Base-by-base conservation (phyloP, 228 moss, liverwort and hornwort genomes). In the Sphagnum fallax region DNA sequence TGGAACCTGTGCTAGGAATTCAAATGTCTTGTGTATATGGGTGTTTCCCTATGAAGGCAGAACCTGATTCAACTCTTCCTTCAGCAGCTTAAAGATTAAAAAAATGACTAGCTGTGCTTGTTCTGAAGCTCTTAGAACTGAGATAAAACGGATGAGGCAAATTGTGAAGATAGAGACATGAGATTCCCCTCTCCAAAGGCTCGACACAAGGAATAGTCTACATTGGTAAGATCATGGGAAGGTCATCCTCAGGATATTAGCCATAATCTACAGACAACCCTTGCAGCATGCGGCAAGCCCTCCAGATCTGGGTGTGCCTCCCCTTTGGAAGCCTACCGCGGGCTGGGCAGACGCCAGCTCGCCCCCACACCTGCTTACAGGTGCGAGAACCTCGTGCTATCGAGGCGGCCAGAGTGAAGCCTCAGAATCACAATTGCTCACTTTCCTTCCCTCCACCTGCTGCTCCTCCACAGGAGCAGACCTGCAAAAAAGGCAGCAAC, bases 281-380 rank as follows among this genome's bases (percentile, higher is more conserved):
- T 85, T 97, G 96, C 80, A 97, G 89, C 96, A 97, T 97, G 88
- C 96, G 96, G 86, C 96, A 97, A 79, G 89, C 80, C 82, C 96
- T 92, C 96, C 96, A 97, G 76, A 97, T 84, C 82, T 97, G 96
- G 73, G 96, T 91, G 80, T 88, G 89, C 64, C 84, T 80, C 65
- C 91, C 81, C 83, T 90, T 86, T 79, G 82, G 88, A 84, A 87
- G 85, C 79, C 88, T 88, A 76, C 81, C 87, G 72, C 85, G 80
- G 85, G 88, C 88, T 85, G 85, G 88, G 90, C 87, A 82, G 81
- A 69, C 75, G 87, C 89, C 91, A 85, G 91, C 82, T 82, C 82
- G 89, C 89, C 93, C 96, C 96, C 96, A 97, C 96, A 97, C 96
- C 96, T 80, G 88, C 88, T 76, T 82, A 87, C 84, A 82, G 91